A percentile compares a stretch with the other conserved stretches of the same genome.
Conservation (phyloP, 345 rosid genomes). For the Clausena lansium region DNA sequence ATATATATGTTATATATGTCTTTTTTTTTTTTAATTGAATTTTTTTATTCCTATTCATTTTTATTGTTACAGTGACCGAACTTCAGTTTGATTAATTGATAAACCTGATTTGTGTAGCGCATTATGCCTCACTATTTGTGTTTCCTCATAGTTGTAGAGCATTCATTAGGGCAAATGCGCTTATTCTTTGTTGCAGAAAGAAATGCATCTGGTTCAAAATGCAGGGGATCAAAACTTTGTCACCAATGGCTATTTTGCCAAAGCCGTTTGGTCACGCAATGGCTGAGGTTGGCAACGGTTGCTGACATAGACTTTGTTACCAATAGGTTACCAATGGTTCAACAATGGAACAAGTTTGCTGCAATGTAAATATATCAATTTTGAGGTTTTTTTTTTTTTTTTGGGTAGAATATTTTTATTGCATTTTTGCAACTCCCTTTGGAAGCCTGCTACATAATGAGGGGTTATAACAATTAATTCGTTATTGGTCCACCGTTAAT, state of each 20-base stretch:
- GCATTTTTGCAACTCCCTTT: too few relatives aligned
- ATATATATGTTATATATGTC: slow-evolving; percentile 13
- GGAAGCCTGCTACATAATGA: too few relatives aligned
- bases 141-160: not conserved
- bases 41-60: not conserved
- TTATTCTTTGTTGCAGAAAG: not conserved
- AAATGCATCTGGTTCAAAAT: not conserved
- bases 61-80: slow-evolving; percentile 13
- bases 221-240: not conserved
- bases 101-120: not conserved
- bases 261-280: not conserved
- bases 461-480: too few relatives aligned
- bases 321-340: not conserved
- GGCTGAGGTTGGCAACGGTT: not conserved
- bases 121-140: not conserved
- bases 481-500: too few relatives aligned
- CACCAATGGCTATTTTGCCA: not conserved
- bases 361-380: not conserved
- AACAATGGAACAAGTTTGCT: not conserved
- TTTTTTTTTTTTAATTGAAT: not conserved
- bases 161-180: not conserved
- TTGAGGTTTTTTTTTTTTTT: too few relatives aligned
- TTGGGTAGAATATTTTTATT: too few relatives aligned
- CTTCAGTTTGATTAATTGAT: slow-evolving; percentile 16
- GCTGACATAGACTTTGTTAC: not conserved